Evolutionary conservation across 768 basidiomycete genomes (phyloP).

Genomic region (Termitomyces sp.): DNA sequence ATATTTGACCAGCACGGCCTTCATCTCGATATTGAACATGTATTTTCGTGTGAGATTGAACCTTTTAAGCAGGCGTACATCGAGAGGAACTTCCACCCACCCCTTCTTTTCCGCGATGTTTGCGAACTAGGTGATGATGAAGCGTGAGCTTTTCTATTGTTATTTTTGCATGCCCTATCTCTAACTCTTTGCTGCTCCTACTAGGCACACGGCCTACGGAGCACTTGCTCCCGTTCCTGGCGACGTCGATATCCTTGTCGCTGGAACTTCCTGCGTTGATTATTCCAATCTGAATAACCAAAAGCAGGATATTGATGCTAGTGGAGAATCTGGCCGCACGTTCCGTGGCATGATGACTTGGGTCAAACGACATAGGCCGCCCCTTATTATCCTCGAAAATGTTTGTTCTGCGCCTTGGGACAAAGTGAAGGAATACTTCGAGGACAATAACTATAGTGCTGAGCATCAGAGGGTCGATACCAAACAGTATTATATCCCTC

Average conservation of each 20-base stretch:
- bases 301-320: conserved; percentile 84
- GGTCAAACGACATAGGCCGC: conserved; percentile 83
- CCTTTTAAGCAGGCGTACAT: conserved; percentile 98
- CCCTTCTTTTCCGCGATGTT: conserved; percentile 90
- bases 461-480: conserved; percentile 69
- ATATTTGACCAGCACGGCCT: conserved; percentile 65
- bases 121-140: conserved; percentile 78
- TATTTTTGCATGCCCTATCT: background rate
- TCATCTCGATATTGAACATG: conserved; percentile 77
- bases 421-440: conserved; percentile 72
- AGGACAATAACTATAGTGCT: conserved; percentile 72
- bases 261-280: conserved; percentile 95
- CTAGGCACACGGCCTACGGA: conserved; percentile 90
- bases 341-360: conserved; percentile 95
- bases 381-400: conserved; percentile 92
- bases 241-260: conserved; percentile 85
- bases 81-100: conserved; percentile 92
- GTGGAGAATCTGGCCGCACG: conserved; percentile 91
- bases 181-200: conserved; percentile 5
- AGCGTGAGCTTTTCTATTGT: conserved; percentile 54
- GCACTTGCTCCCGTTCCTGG: conserved; percentile 82
- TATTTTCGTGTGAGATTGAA: conserved; percentile 96
- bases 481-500: conserved; percentile 91
- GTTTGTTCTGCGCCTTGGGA: conserved; percentile 91
- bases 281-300: conserved; percentile 95